phyloP scores from a whole-genome alignment of 768 basidiomycete species.

The Atractiella rhizophila region DNA sequence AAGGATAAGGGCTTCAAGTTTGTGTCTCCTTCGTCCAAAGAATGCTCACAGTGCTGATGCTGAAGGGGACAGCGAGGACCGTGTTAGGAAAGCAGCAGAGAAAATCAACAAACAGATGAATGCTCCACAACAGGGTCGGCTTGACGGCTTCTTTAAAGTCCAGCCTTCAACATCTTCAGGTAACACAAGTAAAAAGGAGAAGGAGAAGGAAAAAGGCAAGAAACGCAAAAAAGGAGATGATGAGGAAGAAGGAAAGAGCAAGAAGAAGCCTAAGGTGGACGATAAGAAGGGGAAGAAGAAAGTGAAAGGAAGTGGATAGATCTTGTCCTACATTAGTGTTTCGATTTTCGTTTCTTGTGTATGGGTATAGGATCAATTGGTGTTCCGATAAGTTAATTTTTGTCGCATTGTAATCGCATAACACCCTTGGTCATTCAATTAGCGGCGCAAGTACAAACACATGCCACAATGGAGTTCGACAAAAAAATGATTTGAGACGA shows the following conservation, averaged over 20 bases:
- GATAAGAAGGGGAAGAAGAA: constrained; percentile 15
- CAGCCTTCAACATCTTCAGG: constrained; percentile 5
- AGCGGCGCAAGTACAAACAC: no score
- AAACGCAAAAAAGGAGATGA: neutral
- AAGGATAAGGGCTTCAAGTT: constrained; percentile 93
- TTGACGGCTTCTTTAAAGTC: constrained; percentile 76
- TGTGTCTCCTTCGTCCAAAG: constrained; percentile 16
- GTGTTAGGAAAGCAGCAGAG: constrained; percentile 80
- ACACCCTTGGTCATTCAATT: no score
- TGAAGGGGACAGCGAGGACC: constrained; percentile 52
- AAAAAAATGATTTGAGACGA: no score
- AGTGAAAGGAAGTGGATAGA: constrained; percentile 3
- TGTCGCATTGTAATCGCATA: no score
- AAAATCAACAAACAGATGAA: constrained; percentile 66
- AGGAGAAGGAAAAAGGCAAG: neutral
- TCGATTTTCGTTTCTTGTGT: no score
- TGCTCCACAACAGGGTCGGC: constrained; percentile 80
- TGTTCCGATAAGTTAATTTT: no score
- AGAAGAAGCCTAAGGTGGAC: constrained; percentile 20
- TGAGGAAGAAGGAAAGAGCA: constrained; percentile 13
- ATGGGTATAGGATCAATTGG: no score
- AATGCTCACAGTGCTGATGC: neutral
- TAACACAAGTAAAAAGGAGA: constrained; percentile 6
- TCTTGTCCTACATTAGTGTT: no score
- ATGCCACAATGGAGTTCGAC: no score